These are phyloP conservation scores for Angophora floribunda DNA, from an alignment of 345 rosid species.

Conservation along the genomic window DNA sequence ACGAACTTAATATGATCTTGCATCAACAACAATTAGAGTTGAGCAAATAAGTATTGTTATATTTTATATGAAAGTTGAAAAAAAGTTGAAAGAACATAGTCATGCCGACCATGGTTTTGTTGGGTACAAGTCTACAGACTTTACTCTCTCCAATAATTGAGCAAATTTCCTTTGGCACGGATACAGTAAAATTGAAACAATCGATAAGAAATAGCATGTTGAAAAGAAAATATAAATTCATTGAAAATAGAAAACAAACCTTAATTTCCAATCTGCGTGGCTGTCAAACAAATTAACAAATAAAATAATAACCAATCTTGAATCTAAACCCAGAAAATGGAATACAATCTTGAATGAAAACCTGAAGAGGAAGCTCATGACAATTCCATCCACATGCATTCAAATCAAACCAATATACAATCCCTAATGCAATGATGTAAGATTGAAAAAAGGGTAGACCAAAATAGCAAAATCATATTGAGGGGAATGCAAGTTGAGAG, in stretches of 20 bases:
- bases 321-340: too few relatives aligned
- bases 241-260: not conserved
- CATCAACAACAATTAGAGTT: not conserved
- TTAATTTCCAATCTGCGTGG: too few relatives aligned
- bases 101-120: slow-evolving; percentile 38
- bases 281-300: too few relatives aligned
- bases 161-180: slow-evolving; percentile 40
- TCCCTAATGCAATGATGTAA: too few relatives aligned
- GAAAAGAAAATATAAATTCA: not conserved
- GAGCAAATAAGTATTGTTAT: not conserved
- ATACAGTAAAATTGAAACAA: not conserved
- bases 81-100: not conserved
- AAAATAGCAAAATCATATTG: too few relatives aligned
- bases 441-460: not conserved
- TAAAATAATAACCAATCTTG: too few relatives aligned
- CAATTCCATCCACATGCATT: too few relatives aligned
- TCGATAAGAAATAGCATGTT: not conserved
- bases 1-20: slow-evolving; percentile 41
- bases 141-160: slow-evolving; percentile 45
- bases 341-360: too few relatives aligned
- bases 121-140: slow-evolving; percentile 44
- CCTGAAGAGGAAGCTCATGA: too few relatives aligned
- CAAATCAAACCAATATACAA: too few relatives aligned
- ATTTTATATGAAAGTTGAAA: not conserved
- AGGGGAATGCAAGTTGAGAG: too few relatives aligned